Evolutionary conservation across 768 basidiomycete genomes (phyloP).

Genomic region (Suillus cothurnatus): DNA sequence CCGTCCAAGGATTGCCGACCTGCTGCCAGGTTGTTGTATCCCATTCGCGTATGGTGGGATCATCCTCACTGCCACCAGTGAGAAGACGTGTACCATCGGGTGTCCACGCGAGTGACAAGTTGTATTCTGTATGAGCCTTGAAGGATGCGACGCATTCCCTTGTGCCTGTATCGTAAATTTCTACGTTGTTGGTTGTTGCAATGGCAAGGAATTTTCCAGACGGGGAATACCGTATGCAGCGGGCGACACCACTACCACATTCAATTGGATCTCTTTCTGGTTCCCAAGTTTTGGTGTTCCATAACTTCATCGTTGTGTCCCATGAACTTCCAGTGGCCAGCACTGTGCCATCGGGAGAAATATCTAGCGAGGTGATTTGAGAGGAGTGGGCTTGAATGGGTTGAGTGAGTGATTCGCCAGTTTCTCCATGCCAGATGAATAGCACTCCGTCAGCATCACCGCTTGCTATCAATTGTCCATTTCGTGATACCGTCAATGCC

Average conservation of each 20-base stretch:
- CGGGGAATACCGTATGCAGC: background rate
- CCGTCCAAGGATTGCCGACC: background rate
- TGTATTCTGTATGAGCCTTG: background rate
- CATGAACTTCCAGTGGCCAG: background rate
- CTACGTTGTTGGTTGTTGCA: background rate
- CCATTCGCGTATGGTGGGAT: background rate
- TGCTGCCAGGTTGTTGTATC: background rate
- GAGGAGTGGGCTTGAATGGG: background rate
- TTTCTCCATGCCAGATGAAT: background rate
- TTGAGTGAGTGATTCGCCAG: background rate
- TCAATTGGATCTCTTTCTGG: background rate
- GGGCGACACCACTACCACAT: background rate
- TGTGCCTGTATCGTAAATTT: background rate
- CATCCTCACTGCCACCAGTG: fast-evolving
- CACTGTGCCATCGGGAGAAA: background rate
- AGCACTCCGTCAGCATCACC: background rate
- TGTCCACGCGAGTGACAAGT: background rate
- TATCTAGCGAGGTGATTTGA: background rate
- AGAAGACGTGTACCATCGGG: background rate
- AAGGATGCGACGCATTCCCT: background rate
- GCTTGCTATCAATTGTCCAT: background rate
- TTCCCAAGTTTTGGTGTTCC: background rate
- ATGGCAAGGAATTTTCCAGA: constrained; percentile 2
- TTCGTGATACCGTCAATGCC: background rate
- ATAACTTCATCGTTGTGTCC: background rate